phyloP scores from a whole-genome alignment of 352 stramenopile genomes.

The Pythium brassicae region DNA sequence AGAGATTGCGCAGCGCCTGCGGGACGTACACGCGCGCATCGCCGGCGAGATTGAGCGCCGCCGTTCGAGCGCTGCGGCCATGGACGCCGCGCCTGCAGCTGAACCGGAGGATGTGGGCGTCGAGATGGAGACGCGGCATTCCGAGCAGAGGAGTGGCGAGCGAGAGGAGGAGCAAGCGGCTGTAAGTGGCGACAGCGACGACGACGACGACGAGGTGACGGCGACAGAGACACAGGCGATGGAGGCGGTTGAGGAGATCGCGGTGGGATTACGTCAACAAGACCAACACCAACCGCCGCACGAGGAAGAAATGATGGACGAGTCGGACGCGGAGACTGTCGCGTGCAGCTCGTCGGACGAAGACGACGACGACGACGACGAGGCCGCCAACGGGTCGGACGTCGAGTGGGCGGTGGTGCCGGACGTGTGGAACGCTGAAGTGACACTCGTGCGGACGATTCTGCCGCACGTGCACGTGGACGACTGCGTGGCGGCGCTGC shows the following conservation, averaged over 20 bases:
- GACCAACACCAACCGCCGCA: not conserved
- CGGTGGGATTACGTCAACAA: not conserved
- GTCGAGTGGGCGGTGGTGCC: slow-evolving; percentile 48
- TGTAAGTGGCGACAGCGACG: not conserved
- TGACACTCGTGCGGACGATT: slow-evolving; percentile 46
- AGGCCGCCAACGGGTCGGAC: not conserved
- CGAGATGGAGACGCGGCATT: slow-evolving; percentile 1
- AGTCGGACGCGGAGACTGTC: slow-evolving; percentile 59
- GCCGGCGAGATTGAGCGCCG: slow-evolving; percentile 47
- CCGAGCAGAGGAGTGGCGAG: not conserved
- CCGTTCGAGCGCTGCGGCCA: slow-evolving; percentile 24
- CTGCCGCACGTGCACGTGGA: slow-evolving; percentile 44
- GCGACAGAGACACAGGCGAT: not conserved
- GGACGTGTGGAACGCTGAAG: slow-evolving; percentile 31
- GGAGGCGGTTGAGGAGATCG: not conserved
- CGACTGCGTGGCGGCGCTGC: slow-evolving; percentile 41
- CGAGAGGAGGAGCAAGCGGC: not conserved
- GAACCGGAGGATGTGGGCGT: slow-evolving; percentile 13
- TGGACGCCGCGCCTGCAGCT: slow-evolving; percentile 6
- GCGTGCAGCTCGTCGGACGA: slow-evolving; percentile 45
- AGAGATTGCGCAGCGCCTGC: slow-evolving; percentile 41
- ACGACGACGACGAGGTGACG: not conserved
- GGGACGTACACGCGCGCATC: slow-evolving; percentile 34
- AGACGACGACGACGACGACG: slow-evolving; percentile 22
- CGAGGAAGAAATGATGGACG: slow-evolving; percentile 19